These are phyloP conservation scores for Trichosporon ovoides DNA, from an alignment of 1,284 basidiomycete species.

Conservation along the genomic window DNA sequence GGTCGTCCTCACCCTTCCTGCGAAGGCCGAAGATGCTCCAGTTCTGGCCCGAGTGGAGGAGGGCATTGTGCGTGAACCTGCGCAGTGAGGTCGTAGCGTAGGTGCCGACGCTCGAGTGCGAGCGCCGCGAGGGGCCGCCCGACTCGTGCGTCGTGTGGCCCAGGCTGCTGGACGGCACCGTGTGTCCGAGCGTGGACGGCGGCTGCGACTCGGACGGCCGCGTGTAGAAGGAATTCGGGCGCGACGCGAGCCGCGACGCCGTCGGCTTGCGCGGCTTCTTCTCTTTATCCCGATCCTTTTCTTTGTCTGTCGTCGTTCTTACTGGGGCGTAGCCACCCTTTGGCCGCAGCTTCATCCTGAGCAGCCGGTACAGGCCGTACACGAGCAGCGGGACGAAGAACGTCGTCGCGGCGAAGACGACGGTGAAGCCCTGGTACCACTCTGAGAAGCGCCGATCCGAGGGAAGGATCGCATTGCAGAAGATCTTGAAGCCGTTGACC, in stretches of 20 bases:
- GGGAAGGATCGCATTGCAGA: conserved; percentile 9
- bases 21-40: background rate
- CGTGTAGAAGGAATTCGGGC: background rate
- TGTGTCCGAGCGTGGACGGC: background rate
- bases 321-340: background rate
- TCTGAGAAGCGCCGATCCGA: background rate
- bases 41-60: background rate
- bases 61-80: background rate
- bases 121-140: background rate
- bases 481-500: conserved; percentile 5
- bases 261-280: background rate
- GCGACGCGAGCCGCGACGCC: background rate
- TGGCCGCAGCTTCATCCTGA: background rate
- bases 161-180: background rate
- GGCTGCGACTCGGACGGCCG: background rate
- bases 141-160: background rate
- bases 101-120: background rate
- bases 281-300: background rate
- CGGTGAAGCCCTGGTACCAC: conserved; percentile 10
- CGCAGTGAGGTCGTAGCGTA: background rate
- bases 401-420: background rate
- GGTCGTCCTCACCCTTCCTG: background rate
- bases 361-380: background rate
- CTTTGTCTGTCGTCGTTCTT: background rate
- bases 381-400: background rate